Evolutionary conservation across 2,329 filamentous ascomycete species (phyloP), one percentile per base, ranked within the genome.

Genomic region (Bipolaris bicolor): DNA sequence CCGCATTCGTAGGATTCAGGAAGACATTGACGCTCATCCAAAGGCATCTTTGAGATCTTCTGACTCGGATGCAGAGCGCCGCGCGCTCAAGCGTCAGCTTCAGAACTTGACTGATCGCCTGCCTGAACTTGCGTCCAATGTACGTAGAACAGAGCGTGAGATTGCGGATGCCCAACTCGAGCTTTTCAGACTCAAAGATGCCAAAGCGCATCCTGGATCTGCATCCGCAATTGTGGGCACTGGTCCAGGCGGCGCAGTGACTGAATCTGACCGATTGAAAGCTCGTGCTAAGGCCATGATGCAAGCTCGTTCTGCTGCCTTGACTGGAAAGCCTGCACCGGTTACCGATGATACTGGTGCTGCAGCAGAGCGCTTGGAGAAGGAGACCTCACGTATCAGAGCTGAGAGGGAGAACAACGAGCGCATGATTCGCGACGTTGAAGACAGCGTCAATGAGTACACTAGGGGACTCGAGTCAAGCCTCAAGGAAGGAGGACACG

Each of bases 281-380:
- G 95, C 95, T 34, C 88, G 93, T 66, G 94, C 95, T 31, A 96
- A 93, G 79, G 94, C 94, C 37, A 96, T 97, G 88, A 99, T 99
- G 95, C 94, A 98, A 79, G 93, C 97, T 71, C 90, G 95, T 58
- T 93, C 95, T 65, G 95, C 95, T 54, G 94, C 95, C 16, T 80
- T 99, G 62, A 92, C 92, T 20, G 95, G 95, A 55, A 92, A 89
- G 76, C 92, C 93, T 72, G 80, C 89, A 41, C 82, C 88, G 45
- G 87, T 91, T 36, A 76, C 80, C 44, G 85, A 88, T 58, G 91
- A 96, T 63, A 89, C 93, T 62, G 83, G 85, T 24, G 91, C 90
- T 62, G 91, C 91, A 3, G 88, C 92, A 45, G 90, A 92, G 78
- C 87, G 95, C 33, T 78, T 98, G 15, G 95, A 98, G 75, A 90